phyloP scores from a whole-genome alignment of 208 protist genomes.

The Lotmaria passim region DNA sequence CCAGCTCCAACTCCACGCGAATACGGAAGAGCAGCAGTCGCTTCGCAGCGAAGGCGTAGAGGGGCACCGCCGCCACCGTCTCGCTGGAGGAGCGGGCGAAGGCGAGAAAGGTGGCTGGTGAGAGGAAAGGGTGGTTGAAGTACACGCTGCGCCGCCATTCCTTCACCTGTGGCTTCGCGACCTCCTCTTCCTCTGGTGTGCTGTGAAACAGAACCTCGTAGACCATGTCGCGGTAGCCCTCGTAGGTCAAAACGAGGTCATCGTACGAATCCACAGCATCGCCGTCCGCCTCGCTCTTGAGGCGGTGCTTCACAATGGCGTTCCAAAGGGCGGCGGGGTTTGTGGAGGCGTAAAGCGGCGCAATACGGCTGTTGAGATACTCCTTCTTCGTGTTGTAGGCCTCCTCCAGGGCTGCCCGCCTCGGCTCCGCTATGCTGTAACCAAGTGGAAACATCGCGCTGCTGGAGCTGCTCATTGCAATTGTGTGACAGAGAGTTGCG shows the following conservation, averaged over 20 bases:
- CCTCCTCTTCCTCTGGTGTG: conserved; percentile 50
- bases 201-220: conserved; percentile 78
- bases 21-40: conserved; percentile 82
- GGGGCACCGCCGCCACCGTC: conserved; percentile 68
- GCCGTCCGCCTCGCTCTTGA: conserved; percentile 13
- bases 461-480: conserved; percentile 3
- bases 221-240: conserved; percentile 69
- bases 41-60: conserved; percentile 89
- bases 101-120: conserved; percentile 79
- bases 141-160: conserved; percentile 61
- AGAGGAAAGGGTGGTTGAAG: conserved; percentile 90
- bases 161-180: conserved; percentile 30
- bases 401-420: conserved; percentile 35
- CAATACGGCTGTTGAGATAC: conserved; percentile 54
- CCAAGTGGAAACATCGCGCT: conserved; percentile 33
- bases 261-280: conserved; percentile 61
- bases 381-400: conserved; percentile 56
- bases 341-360: conserved; percentile 62
- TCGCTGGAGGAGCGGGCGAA: conserved; percentile 63
- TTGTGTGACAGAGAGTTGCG: not conserved
- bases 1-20: conserved; percentile 79
- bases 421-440: conserved; percentile 31
- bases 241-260: conserved; percentile 70
- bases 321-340: conserved; percentile 79
- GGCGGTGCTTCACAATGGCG: conserved; percentile 75